A percentile compares a stretch with the other conserved stretches of the same genome.
Evolutionary conservation across 768 basidiomycete species (phyloP).

Genomic region (Tylopilus vinaceipallidus): DNA sequence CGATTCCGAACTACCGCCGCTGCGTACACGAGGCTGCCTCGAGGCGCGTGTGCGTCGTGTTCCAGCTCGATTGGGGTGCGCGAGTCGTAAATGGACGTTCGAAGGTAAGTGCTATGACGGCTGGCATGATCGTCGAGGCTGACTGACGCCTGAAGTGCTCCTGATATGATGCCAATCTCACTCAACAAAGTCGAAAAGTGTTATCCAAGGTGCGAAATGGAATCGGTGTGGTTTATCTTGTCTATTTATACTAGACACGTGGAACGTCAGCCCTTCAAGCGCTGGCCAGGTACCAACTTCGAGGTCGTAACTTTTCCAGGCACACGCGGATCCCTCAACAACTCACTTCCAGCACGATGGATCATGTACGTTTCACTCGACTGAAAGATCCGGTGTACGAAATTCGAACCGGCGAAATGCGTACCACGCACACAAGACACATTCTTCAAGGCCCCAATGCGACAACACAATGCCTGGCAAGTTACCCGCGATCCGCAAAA

Average conservation of each 20-base stretch:
- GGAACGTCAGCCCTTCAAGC: too few relatives aligned
- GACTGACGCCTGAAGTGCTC: too few relatives aligned
- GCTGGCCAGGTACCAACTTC: not conserved
- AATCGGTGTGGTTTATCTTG: too few relatives aligned
- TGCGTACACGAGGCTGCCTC: slow-evolving; percentile 17
- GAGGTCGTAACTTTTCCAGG: too few relatives aligned
- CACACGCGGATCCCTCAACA: not conserved
- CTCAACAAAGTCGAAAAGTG: too few relatives aligned
- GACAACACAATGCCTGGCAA: not conserved
- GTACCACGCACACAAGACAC: slow-evolving; percentile 4
- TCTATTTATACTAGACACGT: too few relatives aligned
- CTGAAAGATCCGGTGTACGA: not conserved
- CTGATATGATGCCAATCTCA: too few relatives aligned
- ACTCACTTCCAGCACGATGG: not conserved
- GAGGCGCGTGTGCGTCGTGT: slow-evolving; percentile 8
- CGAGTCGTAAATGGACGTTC: not conserved
- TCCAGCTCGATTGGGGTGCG: not conserved
- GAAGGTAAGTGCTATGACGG: not conserved
- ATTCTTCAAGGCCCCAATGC: not conserved
- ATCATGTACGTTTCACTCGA: slow-evolving; percentile 2
- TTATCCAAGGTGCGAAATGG: too few relatives aligned
- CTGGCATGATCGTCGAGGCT: too few relatives aligned
- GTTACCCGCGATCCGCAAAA: too few relatives aligned
- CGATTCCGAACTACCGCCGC: not conserved
- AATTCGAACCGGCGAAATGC: not conserved